Evolutionary conservation across 1,284 basidiomycete genomes (phyloP), one percentile per base, ranked within the genome.

Genomic region (Puccinia triticina): DNA sequence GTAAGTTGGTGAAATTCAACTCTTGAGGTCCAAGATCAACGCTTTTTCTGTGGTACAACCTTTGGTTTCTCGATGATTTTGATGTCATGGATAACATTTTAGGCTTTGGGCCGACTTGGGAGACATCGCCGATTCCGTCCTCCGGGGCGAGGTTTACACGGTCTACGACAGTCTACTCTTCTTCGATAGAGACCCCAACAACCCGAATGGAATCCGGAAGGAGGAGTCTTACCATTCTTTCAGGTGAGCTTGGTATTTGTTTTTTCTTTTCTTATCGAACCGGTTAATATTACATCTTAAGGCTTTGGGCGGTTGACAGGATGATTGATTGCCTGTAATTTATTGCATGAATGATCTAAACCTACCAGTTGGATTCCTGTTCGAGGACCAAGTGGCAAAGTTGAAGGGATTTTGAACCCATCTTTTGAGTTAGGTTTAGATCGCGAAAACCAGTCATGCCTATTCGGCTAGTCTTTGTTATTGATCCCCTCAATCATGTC

Each of bases 181-280:
- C 29, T 73, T 81, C 59, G 78, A 81, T 73, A 69, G 78, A 73
- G 78, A 81, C 46, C 78, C 78, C 23, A 23, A 72, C 12, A 81
- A 81, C 50, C 78, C 78, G 43, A 57, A 57, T 26, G 71, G 78
- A 23, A 73, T 81, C 14, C 40, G 57, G 23, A 81, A 81, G 40
- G 78, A 81, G 55, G 78, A 81, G 74, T 73, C 67, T 50, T 81
- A 81, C 48, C 78, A 81, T 46, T 81, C 78, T 43, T 81, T 81
- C 37, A 81, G 78, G 78, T 66, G 29, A 50, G 57, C 46, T 46
- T 73, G 34, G 12, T 80, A 7, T n/a, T 2, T 66, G 14, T 37
- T 77, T 23, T 55, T 37, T 23, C n/a, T 34, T 43, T 43, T 7
- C 40, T 4, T 12, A 4, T 43, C 7, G 2, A 32, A 34, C 14